Percentiles rank a stretch among this genome's conserved stretches.
These are phyloP conservation scores for Penicillium manginii DNA, from an alignment of 495 filamentous ascomycete genomes.

Conservation along the genomic window DNA sequence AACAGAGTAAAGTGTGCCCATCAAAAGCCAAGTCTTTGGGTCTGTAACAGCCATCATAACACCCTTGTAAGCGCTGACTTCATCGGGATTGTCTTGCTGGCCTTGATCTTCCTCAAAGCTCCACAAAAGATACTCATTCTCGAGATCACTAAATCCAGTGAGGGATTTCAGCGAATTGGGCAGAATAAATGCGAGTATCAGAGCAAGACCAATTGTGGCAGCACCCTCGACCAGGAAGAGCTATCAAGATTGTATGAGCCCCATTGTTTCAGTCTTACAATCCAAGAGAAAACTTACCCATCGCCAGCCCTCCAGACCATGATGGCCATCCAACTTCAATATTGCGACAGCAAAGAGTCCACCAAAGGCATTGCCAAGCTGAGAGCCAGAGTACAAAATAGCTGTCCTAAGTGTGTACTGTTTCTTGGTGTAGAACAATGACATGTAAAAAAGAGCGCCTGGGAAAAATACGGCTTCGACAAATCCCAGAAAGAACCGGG, in stretches of 20 bases:
- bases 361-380: constrained; percentile 45
- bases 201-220: constrained; percentile 15
- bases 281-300: constrained; percentile 52
- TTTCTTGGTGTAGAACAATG: constrained; percentile 44
- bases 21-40: constrained; percentile 24
- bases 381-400: constrained; percentile 43
- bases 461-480: constrained; percentile 52
- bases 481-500: constrained; percentile 52
- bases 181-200: constrained; percentile 23
- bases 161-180: constrained; percentile 22
- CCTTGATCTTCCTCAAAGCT: constrained; percentile 26
- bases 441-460: constrained; percentile 41
- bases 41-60: constrained; percentile 23
- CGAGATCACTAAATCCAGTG: constrained; percentile 28
- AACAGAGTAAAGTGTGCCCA: constrained; percentile 14
- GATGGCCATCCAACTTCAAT: constrained; percentile 16
- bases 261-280: too few species aligned
- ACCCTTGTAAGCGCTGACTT: constrained; percentile 22
- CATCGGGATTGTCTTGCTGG: constrained; percentile 21
- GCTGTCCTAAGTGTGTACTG: constrained; percentile 44
- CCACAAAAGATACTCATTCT: constrained; percentile 29
- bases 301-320: constrained; percentile 72
- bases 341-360: constrained; percentile 44
- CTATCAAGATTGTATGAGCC: constrained; percentile 3
- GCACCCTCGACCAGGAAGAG: constrained; percentile 7